Evolutionary conservation across 169 alveolate species (phyloP).

Genomic region (Theileria orientalis): DNA sequence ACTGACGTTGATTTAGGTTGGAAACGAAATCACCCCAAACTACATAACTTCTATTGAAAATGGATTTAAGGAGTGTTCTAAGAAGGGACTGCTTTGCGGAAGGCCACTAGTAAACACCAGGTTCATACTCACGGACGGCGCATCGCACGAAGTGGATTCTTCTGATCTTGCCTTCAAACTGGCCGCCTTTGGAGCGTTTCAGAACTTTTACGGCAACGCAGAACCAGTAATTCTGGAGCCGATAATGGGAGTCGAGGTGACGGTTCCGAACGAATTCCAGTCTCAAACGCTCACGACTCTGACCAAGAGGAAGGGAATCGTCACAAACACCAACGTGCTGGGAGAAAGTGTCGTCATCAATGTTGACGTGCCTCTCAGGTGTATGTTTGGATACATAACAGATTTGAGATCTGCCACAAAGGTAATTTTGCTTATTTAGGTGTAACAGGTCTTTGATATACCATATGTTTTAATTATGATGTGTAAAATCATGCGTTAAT

Average conservation of each 20-base stretch:
- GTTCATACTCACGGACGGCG: conserved; percentile 87
- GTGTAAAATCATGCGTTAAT: too few species aligned
- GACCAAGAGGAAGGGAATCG: conserved; percentile 86
- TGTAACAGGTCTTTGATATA: neutral
- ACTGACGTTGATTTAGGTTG: conserved; percentile 62
- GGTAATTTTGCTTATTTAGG: neutral
- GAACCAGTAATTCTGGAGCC: conserved; percentile 88
- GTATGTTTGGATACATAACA: conserved; percentile 93
- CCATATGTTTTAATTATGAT: neutral
- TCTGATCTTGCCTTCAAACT: conserved; percentile 89
- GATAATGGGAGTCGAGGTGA: conserved; percentile 90
- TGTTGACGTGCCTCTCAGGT: conserved; percentile 90
- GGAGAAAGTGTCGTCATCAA: conserved; percentile 79
- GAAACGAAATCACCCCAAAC: conserved; percentile 90
- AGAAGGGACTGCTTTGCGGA: conserved; percentile 89
- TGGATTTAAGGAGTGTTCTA: conserved; percentile 89
- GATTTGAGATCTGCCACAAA: conserved; percentile 89
- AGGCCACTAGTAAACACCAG: conserved; percentile 90
- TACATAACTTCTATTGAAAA: conserved; percentile 91
- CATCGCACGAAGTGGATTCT: conserved; percentile 92
- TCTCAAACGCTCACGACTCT: conserved; percentile 83
- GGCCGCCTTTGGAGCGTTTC: conserved; percentile 89
- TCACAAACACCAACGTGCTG: conserved; percentile 83
- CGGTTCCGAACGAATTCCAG: conserved; percentile 83
- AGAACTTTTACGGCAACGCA: conserved; percentile 78